Evolutionary conservation across 345 rosid genomes (phyloP).

Genomic region (Eucalyptus marginata): DNA sequence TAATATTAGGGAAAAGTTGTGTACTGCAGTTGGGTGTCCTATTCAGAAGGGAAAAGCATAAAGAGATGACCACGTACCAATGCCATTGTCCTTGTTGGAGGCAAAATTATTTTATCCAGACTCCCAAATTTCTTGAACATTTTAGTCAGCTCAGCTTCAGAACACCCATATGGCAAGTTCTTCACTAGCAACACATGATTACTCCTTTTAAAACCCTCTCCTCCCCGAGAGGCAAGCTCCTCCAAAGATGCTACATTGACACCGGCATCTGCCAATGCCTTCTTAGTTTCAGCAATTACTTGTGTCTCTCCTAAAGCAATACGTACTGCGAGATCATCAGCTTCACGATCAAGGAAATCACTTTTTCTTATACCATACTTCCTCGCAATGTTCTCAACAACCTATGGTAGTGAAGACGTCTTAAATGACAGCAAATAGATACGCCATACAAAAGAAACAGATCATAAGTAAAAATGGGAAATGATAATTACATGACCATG

Average conservation of each 20-base stretch:
- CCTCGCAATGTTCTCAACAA: constrained; percentile 79
- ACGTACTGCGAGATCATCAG: constrained; percentile 91
- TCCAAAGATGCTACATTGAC: constrained; percentile 59
- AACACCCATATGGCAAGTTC: constrained; percentile 87
- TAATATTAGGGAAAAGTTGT: background rate
- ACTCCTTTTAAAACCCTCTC: constrained; percentile 54
- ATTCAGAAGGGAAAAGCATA: background rate
- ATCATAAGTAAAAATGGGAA: background rate
- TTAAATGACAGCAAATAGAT: background rate
- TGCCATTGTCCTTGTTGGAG: constrained; percentile 83
- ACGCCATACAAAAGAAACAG: background rate
- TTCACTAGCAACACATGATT: constrained; percentile 71
- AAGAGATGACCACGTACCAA: constrained; percentile 31
- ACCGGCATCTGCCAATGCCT: constrained; percentile 69
- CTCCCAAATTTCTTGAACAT: constrained; percentile 87
- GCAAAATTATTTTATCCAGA: constrained; percentile 72
- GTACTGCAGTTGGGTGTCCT: background rate
- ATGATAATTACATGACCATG: background rate
- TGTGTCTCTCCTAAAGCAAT: constrained; percentile 93
- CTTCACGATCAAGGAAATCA: constrained; percentile 81
- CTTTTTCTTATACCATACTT: constrained; percentile 80
- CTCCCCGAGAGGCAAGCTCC: constrained; percentile 50
- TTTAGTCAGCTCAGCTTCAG: constrained; percentile 65
- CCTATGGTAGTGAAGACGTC: constrained; percentile 17
- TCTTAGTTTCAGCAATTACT: constrained; percentile 88